phyloP scores from a whole-genome alignment of 768 basidiomycete genomes.

The Kwoniella bestiolae region DNA sequence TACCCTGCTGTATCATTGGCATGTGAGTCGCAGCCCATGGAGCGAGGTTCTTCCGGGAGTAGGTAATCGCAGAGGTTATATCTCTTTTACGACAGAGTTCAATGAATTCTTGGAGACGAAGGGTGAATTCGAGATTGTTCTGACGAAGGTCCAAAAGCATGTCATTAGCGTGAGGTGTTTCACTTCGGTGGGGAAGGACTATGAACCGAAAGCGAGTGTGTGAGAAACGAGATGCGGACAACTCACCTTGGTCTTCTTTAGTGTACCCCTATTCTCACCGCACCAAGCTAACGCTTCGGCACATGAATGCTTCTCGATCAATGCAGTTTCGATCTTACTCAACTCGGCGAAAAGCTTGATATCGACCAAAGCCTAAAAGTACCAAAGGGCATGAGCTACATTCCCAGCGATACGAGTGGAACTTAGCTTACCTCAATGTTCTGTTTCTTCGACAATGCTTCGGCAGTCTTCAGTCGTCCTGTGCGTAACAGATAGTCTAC shows the following conservation, averaged over 20 bases:
- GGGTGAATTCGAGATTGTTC: slow-evolving; percentile 94
- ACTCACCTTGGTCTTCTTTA: slow-evolving; percentile 84
- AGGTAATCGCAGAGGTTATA: slow-evolving; percentile 76
- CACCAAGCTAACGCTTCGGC: slow-evolving; percentile 93
- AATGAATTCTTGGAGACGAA: slow-evolving; percentile 94
- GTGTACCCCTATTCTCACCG: slow-evolving; percentile 88
- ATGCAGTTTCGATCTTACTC: slow-evolving; percentile 78
- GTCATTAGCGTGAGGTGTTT: background rate
- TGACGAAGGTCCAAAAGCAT: slow-evolving; percentile 53
- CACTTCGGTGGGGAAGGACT: background rate
- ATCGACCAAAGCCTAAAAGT: slow-evolving; percentile 75
- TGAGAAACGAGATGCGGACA: too few species aligned
- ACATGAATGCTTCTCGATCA: slow-evolving; percentile 71
- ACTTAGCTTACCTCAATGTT: slow-evolving; percentile 70
- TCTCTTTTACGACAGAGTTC: slow-evolving; percentile 77
- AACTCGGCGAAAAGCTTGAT: slow-evolving; percentile 91
- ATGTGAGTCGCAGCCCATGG: slow-evolving; percentile 78
- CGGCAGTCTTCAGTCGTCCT: slow-evolving; percentile 77
- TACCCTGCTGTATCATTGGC: slow-evolving; percentile 74
- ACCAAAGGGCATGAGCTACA: background rate
- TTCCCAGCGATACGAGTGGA: background rate
- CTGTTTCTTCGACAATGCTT: slow-evolving; percentile 73
- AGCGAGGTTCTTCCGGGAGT: slow-evolving; percentile 77
- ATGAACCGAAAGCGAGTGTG: background rate
- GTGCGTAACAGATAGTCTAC: slow-evolving; percentile 88